Evolutionary conservation across 441 rosid genomes (phyloP).

Genomic region (Populus hybrid): DNA sequence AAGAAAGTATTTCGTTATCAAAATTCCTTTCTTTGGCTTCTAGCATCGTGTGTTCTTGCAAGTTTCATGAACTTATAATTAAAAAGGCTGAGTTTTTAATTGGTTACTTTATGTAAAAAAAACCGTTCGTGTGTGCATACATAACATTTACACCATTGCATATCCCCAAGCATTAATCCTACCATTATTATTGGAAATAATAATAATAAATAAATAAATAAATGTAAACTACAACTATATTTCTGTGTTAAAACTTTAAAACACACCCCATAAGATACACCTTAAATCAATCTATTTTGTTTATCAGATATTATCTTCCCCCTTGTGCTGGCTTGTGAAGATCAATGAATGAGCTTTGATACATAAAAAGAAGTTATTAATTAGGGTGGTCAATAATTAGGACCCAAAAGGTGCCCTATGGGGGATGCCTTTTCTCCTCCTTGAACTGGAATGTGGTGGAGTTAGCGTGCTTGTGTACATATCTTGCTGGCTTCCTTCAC

Average conservation of each 20-base stretch:
- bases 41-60: not conserved
- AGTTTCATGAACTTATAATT: slow-evolving; percentile 3
- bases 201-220: too few species aligned
- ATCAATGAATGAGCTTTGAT: slow-evolving; percentile 30
- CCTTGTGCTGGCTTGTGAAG: slow-evolving; percentile 23
- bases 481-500: slow-evolving; percentile 52
- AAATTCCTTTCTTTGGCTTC: slow-evolving; percentile 1
- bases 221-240: too few species aligned
- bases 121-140: slow-evolving; percentile 31
- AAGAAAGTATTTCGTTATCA: not conserved
- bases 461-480: slow-evolving; percentile 38
- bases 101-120: slow-evolving; percentile 18
- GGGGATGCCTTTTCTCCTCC: slow-evolving; percentile 86
- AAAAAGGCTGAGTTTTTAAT: slow-evolving; percentile 18
- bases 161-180: slow-evolving; percentile 28
- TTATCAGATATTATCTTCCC: slow-evolving; percentile 4
- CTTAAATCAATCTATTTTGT: slow-evolving; percentile 2
- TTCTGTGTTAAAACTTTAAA: not conserved
- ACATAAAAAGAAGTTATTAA: slow-evolving; percentile 8
- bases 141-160: slow-evolving; percentile 35
- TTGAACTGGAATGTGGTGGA: slow-evolving; percentile 49
- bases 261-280: not conserved
- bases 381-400: slow-evolving; percentile 10
- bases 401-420: slow-evolving; percentile 75
- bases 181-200: slow-evolving; percentile 14